Evolutionary conservation across 2,329 filamentous ascomycete species (phyloP), one percentile per base, ranked within the genome.

Genomic region (Plectosphaerella sp.): DNA sequence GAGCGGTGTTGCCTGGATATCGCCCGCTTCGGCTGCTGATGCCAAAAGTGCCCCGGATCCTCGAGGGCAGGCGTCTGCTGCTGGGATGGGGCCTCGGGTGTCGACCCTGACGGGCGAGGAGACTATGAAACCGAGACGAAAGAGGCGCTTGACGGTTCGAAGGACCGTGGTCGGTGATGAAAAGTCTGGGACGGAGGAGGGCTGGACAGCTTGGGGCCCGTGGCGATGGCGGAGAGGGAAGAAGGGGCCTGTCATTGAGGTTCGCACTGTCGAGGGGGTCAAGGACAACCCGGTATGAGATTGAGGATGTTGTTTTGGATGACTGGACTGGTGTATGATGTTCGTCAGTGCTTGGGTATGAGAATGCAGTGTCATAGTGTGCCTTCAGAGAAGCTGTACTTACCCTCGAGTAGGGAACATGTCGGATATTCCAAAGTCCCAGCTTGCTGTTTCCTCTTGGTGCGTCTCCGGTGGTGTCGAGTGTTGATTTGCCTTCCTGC

Each of bases 91-190:
- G 10, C 46, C 7, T 9, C 10, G 46, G 18, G 46, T 48, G 16
- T 35, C 33, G 37, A 49, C 41, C 1, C 24, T 49, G 16, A 42
- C 48, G 20, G 48, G 48, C 15, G 55, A 57, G 41, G 39, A 18
- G 15, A 22, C 22, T 22, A 22, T 22, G 22, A 57, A 47, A 11
- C 55, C 55, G 25, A 24, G 55, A 5, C 50, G 55, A 33, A 57
- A 57, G 53, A 55, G 55, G 33, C 28, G 55, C 25, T 42, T 57
- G 4, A 57, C 55, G 8, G 37, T 51, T 20, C 53, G 55, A 8
- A 49, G 51, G 33, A 35, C 46, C 35, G 4, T 25, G 11, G 28
- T n/a, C 11, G 3, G 45, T 14, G 48, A 25, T 22, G 12, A 18
- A 10, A 22, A 20, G 28, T 9, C 28, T 9, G 28, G 11, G 28